Percentiles rank a stretch among this genome's conserved stretches.
Evolutionary conservation across 257 asterid species (phyloP).

Genomic region (Penstemon davidsonii): DNA sequence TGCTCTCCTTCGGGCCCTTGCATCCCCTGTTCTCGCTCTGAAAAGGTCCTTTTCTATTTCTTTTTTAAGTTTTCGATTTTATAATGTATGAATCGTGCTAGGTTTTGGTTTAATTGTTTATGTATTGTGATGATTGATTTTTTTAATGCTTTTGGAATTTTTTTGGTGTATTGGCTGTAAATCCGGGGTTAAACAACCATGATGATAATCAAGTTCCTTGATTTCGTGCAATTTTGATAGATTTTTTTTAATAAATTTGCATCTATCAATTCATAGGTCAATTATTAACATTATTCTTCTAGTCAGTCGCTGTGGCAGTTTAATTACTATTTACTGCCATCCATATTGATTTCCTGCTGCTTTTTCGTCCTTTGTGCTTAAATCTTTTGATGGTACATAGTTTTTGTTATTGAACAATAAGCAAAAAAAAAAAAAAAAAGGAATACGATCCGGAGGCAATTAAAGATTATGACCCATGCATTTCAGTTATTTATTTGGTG

Average conservation of each 20-base stretch:
- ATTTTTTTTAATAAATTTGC: background rate
- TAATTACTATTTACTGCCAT: background rate
- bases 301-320: background rate
- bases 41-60: conserved; percentile 47
- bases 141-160: background rate
- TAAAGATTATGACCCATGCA: background rate
- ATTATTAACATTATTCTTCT: conserved; percentile 3
- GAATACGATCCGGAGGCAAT: background rate
- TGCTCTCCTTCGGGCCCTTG: conserved; percentile 99
- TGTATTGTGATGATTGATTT: conserved; percentile 14
- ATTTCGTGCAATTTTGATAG: background rate
- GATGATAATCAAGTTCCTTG: background rate
- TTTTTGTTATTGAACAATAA: background rate
- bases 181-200: background rate
- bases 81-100: background rate
- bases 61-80: background rate
- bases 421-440: background rate
- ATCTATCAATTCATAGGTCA: background rate
- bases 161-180: background rate
- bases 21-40: conserved; percentile 80
- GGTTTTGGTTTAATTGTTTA: conserved; percentile 10
- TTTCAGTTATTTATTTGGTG: conserved; percentile 10
- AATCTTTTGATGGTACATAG: background rate
- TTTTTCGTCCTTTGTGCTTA: conserved; percentile 1
- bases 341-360: conserved; percentile 7